Evolutionary conservation across 2,329 filamentous ascomycete genomes (phyloP).

Genomic region (Metarhizium rileyi): DNA sequence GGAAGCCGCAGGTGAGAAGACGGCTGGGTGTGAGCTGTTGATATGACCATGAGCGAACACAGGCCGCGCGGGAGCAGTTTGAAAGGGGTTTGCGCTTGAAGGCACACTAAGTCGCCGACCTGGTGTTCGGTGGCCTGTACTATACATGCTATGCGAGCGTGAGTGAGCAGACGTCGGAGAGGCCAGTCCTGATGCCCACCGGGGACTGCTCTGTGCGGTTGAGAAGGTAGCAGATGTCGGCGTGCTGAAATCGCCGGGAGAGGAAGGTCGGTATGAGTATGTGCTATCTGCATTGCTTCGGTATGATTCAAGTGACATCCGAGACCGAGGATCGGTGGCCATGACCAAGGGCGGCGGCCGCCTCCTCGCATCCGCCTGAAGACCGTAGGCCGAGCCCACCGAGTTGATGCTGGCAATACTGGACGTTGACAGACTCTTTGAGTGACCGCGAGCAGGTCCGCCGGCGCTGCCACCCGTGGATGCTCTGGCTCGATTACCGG

Average conservation of each 20-base stretch:
- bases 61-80: constrained; percentile 51
- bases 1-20: constrained; percentile 48
- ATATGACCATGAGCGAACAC: constrained; percentile 42
- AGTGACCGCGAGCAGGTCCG: constrained; percentile 67
- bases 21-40: constrained; percentile 43
- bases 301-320: constrained; percentile 60
- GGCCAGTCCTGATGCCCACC: constrained; percentile 56
- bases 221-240: constrained; percentile 79
- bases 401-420: constrained; percentile 72
- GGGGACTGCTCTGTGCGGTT: constrained; percentile 64
- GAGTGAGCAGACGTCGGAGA: constrained; percentile 66
- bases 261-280: constrained; percentile 53
- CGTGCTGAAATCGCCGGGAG: constrained; percentile 68
- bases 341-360: constrained; percentile 77
- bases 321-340: constrained; percentile 59
- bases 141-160: constrained; percentile 63
- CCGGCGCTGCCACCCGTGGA: constrained; percentile 67
- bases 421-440: constrained; percentile 76
- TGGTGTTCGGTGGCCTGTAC: constrained; percentile 51
- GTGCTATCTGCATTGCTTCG: constrained; percentile 53
- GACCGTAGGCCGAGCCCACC: constrained; percentile 52
- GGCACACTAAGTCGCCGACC: constrained; percentile 75
- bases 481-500: constrained; percentile 62
- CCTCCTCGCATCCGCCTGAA: constrained; percentile 57
- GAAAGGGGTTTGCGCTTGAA: constrained; percentile 64